phyloP scores from a whole-genome alignment of 192 early-diverging fungal species.

The Gigaspora rosea region DNA sequence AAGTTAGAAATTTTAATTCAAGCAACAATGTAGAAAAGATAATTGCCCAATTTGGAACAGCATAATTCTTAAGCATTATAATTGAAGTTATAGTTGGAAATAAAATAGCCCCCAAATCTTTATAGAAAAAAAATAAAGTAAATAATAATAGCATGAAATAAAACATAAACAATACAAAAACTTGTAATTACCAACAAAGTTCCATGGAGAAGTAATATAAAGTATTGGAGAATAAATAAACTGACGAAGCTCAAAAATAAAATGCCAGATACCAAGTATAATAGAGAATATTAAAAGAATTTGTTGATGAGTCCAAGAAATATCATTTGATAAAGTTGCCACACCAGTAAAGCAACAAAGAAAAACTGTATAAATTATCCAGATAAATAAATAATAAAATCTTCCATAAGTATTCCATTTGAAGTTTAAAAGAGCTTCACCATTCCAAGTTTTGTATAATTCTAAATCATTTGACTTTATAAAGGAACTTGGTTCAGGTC shows the following conservation, averaged over 20 bases:
- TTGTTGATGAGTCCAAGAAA: not conserved
- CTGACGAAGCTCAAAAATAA: not conserved
- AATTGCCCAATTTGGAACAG: too few species aligned
- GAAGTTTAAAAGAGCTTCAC: not conserved
- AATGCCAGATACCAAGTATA: not conserved
- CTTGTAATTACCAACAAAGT: not conserved
- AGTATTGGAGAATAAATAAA: not conserved
- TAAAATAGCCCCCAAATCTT: too few species aligned
- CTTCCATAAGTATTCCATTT: slow-evolving; percentile 10
- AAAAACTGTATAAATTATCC: not conserved
- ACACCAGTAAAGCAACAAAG: not conserved
- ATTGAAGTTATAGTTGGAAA: not conserved
- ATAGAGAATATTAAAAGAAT: not conserved
- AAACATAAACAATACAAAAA: not conserved
- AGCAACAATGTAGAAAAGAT: not conserved
- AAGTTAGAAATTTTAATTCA: not conserved
- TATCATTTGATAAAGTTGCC: not conserved
- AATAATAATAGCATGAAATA: not conserved
- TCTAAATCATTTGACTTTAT: not conserved
- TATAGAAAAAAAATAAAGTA: too few species aligned
- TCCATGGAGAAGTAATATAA: not conserved
- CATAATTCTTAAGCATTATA: not conserved
- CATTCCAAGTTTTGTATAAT: slow-evolving; percentile 8
- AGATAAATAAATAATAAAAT: not conserved
- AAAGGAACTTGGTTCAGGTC: not conserved